Percentiles rank a stretch among this genome's conserved stretches.
phyloP scores from a whole-genome alignment of 768 basidiomycete genomes.

The Flagelloscypha sp. region DNA sequence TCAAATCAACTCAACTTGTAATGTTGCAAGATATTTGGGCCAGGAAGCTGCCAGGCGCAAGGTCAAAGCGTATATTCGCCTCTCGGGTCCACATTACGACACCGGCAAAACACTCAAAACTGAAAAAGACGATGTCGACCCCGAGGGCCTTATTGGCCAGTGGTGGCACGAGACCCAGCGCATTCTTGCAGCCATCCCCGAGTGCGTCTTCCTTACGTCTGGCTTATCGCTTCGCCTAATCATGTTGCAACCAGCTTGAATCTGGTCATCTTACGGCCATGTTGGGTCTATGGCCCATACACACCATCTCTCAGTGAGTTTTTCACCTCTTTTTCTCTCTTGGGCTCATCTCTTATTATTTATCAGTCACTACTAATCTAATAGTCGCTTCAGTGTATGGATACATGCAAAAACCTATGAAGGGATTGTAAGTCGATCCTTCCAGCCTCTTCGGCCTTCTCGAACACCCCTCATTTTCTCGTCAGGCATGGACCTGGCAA shows the following conservation, averaged over 20 bases:
- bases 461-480: slow-evolving; percentile 2
- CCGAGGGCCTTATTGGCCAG: slow-evolving; percentile 56
- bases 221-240: slow-evolving; percentile 10
- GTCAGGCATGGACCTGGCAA: slow-evolving; percentile 69
- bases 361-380: slow-evolving; percentile 57
- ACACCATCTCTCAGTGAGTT: slow-evolving; percentile 57
- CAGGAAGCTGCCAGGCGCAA: slow-evolving; percentile 73
- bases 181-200: slow-evolving; percentile 62
- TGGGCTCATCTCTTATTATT: slow-evolving; percentile 8
- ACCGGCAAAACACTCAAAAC: slow-evolving; percentile 55
- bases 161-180: slow-evolving; percentile 90
- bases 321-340: slow-evolving; percentile 6
- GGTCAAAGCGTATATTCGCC: slow-evolving; percentile 70
- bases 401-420: slow-evolving; percentile 77
- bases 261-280: slow-evolving; percentile 68
- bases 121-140: slow-evolving; percentile 72
- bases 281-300: slow-evolving; percentile 77
- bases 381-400: slow-evolving; percentile 77
- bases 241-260: slow-evolving; percentile 46
- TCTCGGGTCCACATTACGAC: slow-evolving; percentile 75
- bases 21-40: slow-evolving; percentile 58
- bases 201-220: slow-evolving; percentile 34
- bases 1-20: slow-evolving; percentile 68
- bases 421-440: slow-evolving; percentile 54
- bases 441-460: slow-evolving; percentile 1